Evolutionary conservation across 495 filamentous ascomycete species (phyloP).

Genomic region (Aspergillus cristatus): DNA sequence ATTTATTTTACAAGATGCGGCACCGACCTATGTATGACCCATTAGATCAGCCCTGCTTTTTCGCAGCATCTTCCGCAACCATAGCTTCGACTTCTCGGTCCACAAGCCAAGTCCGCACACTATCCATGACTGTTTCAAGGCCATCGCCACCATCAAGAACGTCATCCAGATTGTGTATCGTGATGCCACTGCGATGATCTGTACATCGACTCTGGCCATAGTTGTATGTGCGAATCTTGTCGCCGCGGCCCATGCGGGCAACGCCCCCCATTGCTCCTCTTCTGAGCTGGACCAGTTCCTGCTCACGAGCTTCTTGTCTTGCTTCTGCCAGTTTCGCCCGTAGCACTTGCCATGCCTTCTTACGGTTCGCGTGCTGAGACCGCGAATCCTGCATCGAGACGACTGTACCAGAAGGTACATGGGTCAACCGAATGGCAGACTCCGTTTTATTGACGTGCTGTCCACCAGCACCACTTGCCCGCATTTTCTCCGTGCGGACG

Average conservation of each 20-base stretch:
- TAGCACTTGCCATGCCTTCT: constrained; percentile 76
- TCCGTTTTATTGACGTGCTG: constrained; percentile 99
- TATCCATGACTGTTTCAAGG: constrained; percentile 71
- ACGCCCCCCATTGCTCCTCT: constrained; percentile 69
- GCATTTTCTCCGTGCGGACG: constrained; percentile 82
- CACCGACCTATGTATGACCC: background rate
- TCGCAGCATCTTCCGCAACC: constrained; percentile 38
- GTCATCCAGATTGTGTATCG: constrained; percentile 71
- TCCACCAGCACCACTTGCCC: constrained; percentile 82
- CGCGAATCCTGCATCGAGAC: constrained; percentile 88
- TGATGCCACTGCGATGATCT: constrained; percentile 81
- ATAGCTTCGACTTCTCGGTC: constrained; percentile 68
- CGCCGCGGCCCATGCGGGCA: constrained; percentile 71
- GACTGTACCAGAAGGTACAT: constrained; percentile 75
- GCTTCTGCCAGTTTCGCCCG: constrained; percentile 75
- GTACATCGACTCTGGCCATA: constrained; percentile 88
- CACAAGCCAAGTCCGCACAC: constrained; percentile 68
- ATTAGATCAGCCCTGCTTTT: constrained; percentile 2
- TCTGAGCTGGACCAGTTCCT: constrained; percentile 61
- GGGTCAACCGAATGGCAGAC: constrained; percentile 86
- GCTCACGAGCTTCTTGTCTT: constrained; percentile 75
- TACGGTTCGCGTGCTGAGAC: constrained; percentile 83
- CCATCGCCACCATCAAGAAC: constrained; percentile 65
- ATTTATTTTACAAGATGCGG: no score
- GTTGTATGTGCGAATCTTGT: constrained; percentile 95